Evolutionary conservation across 208 protist species (phyloP).

Genomic region (Giardia muris): DNA sequence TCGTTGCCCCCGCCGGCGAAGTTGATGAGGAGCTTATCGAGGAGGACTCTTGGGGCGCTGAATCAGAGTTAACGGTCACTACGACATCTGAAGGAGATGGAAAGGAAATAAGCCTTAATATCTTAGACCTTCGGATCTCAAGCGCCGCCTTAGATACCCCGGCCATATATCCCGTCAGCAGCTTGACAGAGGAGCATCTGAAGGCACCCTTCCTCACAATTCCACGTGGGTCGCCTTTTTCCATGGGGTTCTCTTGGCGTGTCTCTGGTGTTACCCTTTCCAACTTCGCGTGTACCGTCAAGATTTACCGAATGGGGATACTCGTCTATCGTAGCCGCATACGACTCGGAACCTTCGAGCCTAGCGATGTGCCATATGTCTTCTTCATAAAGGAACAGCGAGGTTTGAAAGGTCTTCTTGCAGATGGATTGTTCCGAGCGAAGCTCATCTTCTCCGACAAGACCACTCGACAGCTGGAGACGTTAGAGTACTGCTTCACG

Average conservation of each 20-base stretch:
- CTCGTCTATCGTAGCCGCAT: background rate
- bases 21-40: too few relatives aligned
- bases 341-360: background rate
- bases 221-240: background rate
- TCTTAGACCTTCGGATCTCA: background rate
- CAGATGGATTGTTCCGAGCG: background rate
- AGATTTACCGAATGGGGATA: background rate
- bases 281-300: background rate
- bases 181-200: background rate
- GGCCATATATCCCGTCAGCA: background rate
- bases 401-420: background rate
- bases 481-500: background rate
- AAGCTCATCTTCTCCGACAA: background rate
- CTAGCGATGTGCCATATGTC: background rate
- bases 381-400: background rate
- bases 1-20: too few relatives aligned
- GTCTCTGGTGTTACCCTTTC: background rate
- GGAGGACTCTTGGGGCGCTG: too few relatives aligned
- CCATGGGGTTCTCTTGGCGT: background rate
- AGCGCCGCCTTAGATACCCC: background rate
- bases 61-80: too few relatives aligned
- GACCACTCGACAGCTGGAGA: background rate
- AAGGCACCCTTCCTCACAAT: background rate
- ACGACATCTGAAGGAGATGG: too few relatives aligned
- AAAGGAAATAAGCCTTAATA: too few relatives aligned